phyloP scores from a whole-genome alignment of 306 rosid species.

The Inga oerstediana region DNA sequence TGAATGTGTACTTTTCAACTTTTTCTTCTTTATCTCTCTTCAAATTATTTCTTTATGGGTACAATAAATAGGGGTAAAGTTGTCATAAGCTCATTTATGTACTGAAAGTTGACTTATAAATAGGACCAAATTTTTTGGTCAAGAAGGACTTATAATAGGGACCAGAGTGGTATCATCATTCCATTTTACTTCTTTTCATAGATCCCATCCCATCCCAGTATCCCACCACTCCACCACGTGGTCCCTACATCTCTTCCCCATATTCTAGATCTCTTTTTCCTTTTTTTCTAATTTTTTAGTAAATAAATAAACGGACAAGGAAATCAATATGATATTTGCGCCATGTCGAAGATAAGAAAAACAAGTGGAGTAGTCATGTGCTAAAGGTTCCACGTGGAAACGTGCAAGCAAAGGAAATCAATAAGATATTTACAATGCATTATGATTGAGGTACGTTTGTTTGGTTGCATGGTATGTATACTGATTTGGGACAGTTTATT shows the following conservation, averaged over 20 bases:
- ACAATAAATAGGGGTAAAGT: no score
- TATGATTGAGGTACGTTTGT: not conserved
- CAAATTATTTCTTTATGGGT: no score
- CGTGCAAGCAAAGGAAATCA: slow-evolving; percentile 27
- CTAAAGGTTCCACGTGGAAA: slow-evolving; percentile 32
- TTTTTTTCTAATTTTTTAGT: not conserved
- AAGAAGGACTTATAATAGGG: no score
- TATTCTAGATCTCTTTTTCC: not conserved
- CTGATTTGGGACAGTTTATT: no score
- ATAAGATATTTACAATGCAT: not conserved
- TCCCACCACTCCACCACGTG: not conserved
- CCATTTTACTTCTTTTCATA: no score
- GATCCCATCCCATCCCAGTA: no score
- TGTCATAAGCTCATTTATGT: no score
- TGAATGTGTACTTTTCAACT: no score
- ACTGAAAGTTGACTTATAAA: no score
- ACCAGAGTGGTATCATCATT: no score
- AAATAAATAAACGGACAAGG: not conserved
- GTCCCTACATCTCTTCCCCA: not conserved
- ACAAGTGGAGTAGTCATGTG: not conserved
- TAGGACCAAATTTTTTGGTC: no score
- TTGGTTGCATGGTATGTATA: not conserved
- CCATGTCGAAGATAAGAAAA: not conserved
- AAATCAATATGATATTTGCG: not conserved
- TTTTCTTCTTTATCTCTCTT: no score